phyloP scores from a whole-genome alignment of 1,284 basidiomycete species.

The Irpex lacteus region DNA sequence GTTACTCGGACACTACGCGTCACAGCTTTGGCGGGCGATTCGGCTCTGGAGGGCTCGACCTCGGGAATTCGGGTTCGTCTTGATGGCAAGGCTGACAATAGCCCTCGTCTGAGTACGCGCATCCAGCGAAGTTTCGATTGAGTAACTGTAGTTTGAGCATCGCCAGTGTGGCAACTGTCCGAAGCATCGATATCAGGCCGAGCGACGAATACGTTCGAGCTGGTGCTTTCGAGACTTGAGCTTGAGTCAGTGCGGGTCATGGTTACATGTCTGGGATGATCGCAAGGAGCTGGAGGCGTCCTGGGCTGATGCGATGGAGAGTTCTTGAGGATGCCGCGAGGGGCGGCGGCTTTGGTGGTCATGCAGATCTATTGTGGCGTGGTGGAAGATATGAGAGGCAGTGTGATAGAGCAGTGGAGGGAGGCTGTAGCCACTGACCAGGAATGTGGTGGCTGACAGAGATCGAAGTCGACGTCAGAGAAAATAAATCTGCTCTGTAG shows the following conservation, averaged over 20 bases:
- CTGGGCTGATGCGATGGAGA: neutral
- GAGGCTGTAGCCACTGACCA: neutral
- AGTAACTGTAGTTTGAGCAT: neutral
- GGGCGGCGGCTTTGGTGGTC: neutral
- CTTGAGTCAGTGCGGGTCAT: neutral
- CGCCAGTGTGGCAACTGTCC: neutral
- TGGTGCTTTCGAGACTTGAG: neutral
- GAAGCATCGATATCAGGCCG: too few species aligned
- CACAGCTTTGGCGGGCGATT: neutral
- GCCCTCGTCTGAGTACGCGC: neutral
- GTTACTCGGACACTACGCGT: too few species aligned
- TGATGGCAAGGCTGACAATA: neutral
- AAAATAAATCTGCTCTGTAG: neutral
- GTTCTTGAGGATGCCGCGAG: neutral
- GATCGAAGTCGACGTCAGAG: neutral
- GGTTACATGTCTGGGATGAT: neutral
- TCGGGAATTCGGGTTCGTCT: neutral
- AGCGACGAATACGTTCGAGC: too few species aligned
- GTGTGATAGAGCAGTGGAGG: neutral
- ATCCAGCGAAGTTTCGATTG: neutral
- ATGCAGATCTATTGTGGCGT: neutral
- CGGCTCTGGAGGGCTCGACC: neutral
- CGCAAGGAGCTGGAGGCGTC: neutral
- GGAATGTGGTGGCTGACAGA: neutral
- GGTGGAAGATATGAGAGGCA: too few species aligned